Conservation (phyloP, 2,329 filamentous ascomycete species). For the Fonsecaea pedrosoi region DNA sequence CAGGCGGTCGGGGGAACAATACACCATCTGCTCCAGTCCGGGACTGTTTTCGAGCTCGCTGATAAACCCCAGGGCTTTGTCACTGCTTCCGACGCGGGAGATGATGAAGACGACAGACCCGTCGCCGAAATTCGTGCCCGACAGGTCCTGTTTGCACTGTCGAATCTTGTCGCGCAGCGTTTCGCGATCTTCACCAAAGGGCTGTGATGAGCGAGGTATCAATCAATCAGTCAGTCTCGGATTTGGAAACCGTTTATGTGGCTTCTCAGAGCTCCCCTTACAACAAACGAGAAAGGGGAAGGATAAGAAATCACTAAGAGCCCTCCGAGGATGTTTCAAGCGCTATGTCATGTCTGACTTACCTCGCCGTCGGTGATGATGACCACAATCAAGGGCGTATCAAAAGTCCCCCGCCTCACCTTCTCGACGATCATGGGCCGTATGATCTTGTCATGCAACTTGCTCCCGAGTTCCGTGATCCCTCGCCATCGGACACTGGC, state of each 20-base stretch:
- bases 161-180: conserved; percentile 3
- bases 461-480: background rate
- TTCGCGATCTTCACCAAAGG: background rate
- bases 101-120: background rate
- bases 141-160: background rate
- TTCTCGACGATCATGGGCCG: background rate
- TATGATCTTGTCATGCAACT: background rate
- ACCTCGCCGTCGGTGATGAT: conserved; percentile 3
- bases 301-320: background rate
- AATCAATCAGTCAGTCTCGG: background rate
- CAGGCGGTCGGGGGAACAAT: background rate
- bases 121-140: background rate
- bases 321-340: background rate
- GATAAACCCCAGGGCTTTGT: background rate
- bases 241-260: background rate
- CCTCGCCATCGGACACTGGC: background rate
- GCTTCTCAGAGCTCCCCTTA: background rate
- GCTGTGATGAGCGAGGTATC: background rate
- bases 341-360: background rate
- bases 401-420: background rate
- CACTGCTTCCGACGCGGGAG: background rate
- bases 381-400: background rate
- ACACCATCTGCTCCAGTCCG: background rate
- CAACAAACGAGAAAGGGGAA: background rate
- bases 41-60: background rate